Evolutionary conservation across 2,329 filamentous ascomycete genomes (phyloP).

Genomic region (Colletotrichum sp.): DNA sequence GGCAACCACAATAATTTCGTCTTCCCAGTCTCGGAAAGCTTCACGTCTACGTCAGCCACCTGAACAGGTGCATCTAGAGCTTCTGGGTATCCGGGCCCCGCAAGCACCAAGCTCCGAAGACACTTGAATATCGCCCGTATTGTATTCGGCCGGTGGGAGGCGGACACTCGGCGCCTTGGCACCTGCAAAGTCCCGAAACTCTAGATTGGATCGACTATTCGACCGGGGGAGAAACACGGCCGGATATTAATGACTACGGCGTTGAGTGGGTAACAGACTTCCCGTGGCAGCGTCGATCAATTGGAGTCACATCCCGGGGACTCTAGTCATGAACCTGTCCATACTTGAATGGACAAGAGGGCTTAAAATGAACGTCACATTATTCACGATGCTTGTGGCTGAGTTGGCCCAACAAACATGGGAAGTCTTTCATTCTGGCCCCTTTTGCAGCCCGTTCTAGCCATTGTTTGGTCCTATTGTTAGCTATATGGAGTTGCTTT

Average conservation of each 20-base stretch:
- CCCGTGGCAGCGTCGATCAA: not conserved
- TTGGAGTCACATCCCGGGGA: not conserved
- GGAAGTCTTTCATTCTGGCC: not conserved
- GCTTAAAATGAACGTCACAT: not conserved
- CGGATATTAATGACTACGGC: not conserved
- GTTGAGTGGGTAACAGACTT: not conserved
- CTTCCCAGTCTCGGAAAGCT: not conserved
- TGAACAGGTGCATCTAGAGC: not conserved
- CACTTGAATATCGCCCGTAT: not conserved
- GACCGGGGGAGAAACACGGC: not conserved
- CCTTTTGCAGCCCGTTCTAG: not conserved
- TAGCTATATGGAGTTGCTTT: not conserved
- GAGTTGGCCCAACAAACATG: not conserved
- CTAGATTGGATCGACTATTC: not conserved
- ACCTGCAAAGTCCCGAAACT: not conserved
- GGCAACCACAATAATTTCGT: not conserved
- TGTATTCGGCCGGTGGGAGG: not conserved
- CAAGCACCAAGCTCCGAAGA: not conserved
- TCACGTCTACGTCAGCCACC: not conserved
- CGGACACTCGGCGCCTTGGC: not conserved
- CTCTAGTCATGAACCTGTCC: not conserved
- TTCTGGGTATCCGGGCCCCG: not conserved
- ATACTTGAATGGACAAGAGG: not conserved
- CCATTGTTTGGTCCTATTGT: not conserved
- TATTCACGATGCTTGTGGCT: not conserved